Conservation (phyloP, 192 early-diverging fungal species). For the Endogone sp. region DNA sequence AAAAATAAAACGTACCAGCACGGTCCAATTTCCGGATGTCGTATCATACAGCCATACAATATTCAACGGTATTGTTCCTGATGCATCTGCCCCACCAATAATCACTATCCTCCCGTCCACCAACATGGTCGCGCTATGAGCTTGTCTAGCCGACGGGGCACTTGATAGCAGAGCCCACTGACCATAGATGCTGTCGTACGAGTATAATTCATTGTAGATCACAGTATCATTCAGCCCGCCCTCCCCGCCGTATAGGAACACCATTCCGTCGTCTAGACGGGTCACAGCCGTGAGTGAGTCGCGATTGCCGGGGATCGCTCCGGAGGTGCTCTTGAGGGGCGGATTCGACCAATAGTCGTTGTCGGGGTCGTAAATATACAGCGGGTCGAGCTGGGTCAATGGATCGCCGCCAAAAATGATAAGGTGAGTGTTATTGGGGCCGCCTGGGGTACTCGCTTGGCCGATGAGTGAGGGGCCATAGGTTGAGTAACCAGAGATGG, state of each 20-base stretch:
- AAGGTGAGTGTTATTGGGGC: not conserved
- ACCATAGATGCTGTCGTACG: not conserved
- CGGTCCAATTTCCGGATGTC: not conserved
- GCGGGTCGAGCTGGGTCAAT: not conserved
- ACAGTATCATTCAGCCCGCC: not conserved
- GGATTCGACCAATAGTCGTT: not conserved
- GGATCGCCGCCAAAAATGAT: not conserved
- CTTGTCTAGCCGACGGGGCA: not conserved
- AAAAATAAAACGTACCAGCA: not conserved
- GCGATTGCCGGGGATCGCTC: not conserved
- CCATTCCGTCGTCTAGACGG: not conserved
- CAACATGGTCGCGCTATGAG: slow-evolving; percentile 7
- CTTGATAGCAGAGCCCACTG: not conserved
- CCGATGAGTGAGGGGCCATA: not conserved
- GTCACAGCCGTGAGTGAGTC: not conserved
- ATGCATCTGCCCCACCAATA: slow-evolving; percentile 2
- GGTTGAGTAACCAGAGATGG: not conserved
- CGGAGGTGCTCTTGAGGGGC: not conserved
- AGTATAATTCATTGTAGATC: not conserved
- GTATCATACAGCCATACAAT: slow-evolving; percentile 8
- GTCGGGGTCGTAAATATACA: not conserved
- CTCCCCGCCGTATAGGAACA: not conserved
- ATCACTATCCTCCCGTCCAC: slow-evolving; percentile 10
- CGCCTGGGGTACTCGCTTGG: not conserved
- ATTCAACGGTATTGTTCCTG: not conserved